Conservation (phyloP, 169 alveolate genomes). For the Cryptosporidium felis region DNA sequence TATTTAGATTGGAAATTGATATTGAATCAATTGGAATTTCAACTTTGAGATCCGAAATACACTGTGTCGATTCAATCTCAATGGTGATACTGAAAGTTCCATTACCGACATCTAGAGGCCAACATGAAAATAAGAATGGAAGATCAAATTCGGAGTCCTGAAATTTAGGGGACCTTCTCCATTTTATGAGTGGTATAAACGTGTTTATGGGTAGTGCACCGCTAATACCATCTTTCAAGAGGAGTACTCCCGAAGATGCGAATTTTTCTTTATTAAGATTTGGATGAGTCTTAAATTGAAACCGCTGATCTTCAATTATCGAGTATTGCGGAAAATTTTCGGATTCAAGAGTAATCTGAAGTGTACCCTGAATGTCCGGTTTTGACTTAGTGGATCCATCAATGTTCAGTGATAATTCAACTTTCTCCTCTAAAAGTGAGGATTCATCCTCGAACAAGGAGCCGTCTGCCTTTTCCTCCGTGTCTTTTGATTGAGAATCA, state of each 20-base stretch:
- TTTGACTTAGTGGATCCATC: slow-evolving; percentile 73
- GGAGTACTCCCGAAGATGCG: neutral
- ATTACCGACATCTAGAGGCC: slow-evolving; percentile 28
- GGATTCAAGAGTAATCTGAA: slow-evolving; percentile 13
- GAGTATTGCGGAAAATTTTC: slow-evolving; percentile 48
- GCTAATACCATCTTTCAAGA: slow-evolving; percentile 22
- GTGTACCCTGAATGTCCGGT: slow-evolving; percentile 53
- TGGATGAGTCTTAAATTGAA: slow-evolving; percentile 68
- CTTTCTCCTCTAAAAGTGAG: slow-evolving; percentile 74
- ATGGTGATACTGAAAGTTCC: slow-evolving; percentile 19
- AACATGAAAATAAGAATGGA: slow-evolving; percentile 41
- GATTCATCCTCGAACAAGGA: slow-evolving; percentile 65
- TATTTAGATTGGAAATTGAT: neutral
- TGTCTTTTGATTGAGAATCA: neutral
- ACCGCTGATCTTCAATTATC: slow-evolving; percentile 31
- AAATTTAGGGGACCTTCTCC: slow-evolving; percentile 6
- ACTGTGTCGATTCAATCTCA: slow-evolving; percentile 12
- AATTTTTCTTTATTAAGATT: slow-evolving; percentile 46
- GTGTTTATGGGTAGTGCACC: slow-evolving; percentile 33
- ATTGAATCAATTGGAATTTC: neutral
- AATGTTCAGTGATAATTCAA: slow-evolving; percentile 54
- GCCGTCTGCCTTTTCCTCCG: neutral
- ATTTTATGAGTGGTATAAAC: slow-evolving; percentile 51
- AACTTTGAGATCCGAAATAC: neutral
- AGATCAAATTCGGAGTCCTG: slow-evolving; percentile 9